A percentile compares a stretch with the other conserved stretches of the same genome.
These are phyloP conservation scores for Melaleuca quinquenervia DNA, from an alignment of 345 rosid species.

Conservation along the genomic window DNA sequence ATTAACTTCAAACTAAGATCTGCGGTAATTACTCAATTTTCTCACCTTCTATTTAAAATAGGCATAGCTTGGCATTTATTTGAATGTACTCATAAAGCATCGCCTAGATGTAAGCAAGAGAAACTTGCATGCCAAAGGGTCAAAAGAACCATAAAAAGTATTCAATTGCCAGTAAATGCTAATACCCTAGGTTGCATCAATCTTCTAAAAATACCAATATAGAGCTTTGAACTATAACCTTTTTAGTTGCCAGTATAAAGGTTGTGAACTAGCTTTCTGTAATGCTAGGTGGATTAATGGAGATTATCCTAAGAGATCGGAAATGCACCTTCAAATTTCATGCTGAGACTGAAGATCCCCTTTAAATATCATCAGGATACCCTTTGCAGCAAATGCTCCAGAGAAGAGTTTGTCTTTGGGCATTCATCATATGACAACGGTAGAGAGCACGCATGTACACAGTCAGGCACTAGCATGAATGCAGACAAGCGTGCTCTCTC, in stretches of 20 bases:
- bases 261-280: neutral
- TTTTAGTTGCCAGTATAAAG: neutral
- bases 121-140: neutral
- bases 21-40: neutral
- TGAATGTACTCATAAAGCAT: neutral
- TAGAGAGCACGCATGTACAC: slow-evolving; percentile 17
- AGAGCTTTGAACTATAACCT: neutral
- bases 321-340: neutral
- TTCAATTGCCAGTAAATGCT: neutral
- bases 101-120: neutral
- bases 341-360: neutral
- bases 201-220: neutral
- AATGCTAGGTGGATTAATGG: neutral
- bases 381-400: neutral
- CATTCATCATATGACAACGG: slow-evolving; percentile 2
- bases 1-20: neutral
- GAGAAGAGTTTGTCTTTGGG: neutral
- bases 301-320: neutral
- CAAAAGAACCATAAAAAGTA: neutral
- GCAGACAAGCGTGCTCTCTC: slow-evolving; percentile 13
- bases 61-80: neutral
- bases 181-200: neutral
- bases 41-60: neutral
- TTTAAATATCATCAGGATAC: neutral
- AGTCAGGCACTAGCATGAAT: neutral